Evolutionary conservation across 2,329 filamentous ascomycete genomes (phyloP).

Genomic region (Fusarium concolor): DNA sequence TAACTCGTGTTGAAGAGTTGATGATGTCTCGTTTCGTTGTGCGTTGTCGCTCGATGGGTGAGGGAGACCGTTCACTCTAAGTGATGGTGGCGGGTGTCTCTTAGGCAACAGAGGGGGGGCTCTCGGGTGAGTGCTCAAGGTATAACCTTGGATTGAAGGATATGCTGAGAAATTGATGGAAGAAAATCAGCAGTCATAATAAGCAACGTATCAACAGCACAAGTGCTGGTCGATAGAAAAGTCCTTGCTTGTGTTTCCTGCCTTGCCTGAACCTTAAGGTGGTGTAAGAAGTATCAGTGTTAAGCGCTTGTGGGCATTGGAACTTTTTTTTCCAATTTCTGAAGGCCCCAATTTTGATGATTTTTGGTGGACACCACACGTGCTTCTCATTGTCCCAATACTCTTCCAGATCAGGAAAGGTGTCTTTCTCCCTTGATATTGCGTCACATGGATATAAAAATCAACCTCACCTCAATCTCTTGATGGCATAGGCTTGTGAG

Average conservation of each 20-base stretch:
- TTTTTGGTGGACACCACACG: slow-evolving; percentile 48
- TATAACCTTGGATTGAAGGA: slow-evolving; percentile 42
- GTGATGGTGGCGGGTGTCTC: slow-evolving; percentile 42
- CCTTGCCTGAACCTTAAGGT: slow-evolving; percentile 1
- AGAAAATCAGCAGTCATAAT: slow-evolving; percentile 45
- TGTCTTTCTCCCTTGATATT: not conserved
- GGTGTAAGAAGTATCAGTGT: slow-evolving; percentile 25
- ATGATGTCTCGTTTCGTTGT: slow-evolving; percentile 23
- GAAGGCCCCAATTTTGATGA: slow-evolving; percentile 40
- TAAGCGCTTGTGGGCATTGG: slow-evolving; percentile 33
- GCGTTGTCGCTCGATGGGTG: slow-evolving; percentile 12
- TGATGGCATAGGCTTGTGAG: too few relatives aligned
- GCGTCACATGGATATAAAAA: too few relatives aligned
- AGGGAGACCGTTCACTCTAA: slow-evolving; percentile 15
- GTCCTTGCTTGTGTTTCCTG: not conserved
- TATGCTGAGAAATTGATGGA: slow-evolving; percentile 37
- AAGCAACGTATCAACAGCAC: slow-evolving; percentile 31
- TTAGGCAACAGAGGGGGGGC: slow-evolving; percentile 42
- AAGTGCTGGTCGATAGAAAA: slow-evolving; percentile 10
- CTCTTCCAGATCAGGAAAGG: slow-evolving; percentile 6
- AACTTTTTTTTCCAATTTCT: slow-evolving; percentile 44
- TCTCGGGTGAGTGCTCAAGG: slow-evolving; percentile 25
- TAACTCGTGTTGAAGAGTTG: slow-evolving; percentile 16
- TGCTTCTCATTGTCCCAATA: slow-evolving; percentile 31
- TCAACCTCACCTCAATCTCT: too few relatives aligned